Percentiles rank a stretch among this genome's conserved stretches.
These are phyloP conservation scores for Gliomastix tumulicola DNA, from an alignment of 2,329 filamentous ascomycete species.

Conservation along the genomic window DNA sequence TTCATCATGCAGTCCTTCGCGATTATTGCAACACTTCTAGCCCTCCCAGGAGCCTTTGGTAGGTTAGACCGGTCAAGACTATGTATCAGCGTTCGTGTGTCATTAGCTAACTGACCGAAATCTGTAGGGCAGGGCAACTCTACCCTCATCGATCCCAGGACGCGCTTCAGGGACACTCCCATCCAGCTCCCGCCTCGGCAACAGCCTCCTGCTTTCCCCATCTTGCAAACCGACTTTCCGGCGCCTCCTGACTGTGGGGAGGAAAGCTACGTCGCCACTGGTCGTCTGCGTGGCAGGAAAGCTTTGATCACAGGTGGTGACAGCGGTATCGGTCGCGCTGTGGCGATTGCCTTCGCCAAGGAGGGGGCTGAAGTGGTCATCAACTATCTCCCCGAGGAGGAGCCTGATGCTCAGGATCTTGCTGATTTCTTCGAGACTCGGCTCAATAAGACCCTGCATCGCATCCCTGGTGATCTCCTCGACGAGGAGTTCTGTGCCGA, in stretches of 20 bases:
- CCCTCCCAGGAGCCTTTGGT: too few species aligned
- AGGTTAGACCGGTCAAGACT: too few species aligned
- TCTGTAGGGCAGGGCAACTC: too few species aligned
- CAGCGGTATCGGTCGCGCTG: slow-evolving; percentile 12
- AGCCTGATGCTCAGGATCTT: slow-evolving; percentile 42
- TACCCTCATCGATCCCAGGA: neutral
- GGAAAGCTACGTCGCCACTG: slow-evolving; percentile 22
- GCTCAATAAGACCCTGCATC: slow-evolving; percentile 57
- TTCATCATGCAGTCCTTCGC: too few species aligned
- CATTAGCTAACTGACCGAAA: too few species aligned
- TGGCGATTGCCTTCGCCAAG: slow-evolving; percentile 48
- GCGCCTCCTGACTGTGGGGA: too few species aligned
- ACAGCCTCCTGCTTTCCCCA: too few species aligned
- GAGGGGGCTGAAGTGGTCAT: slow-evolving; percentile 52
- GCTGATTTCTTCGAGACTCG: slow-evolving; percentile 27
- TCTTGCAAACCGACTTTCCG: too few species aligned
- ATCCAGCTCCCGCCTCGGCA: too few species aligned
- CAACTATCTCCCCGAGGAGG: slow-evolving; percentile 48
- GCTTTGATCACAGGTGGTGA: slow-evolving; percentile 50
- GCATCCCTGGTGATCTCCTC: slow-evolving; percentile 58
- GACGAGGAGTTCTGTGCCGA: slow-evolving; percentile 62
- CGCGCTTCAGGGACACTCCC: too few species aligned
- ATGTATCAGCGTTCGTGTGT: too few species aligned
- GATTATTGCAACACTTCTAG: too few species aligned
- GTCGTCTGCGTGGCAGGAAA: slow-evolving; percentile 42